These are phyloP conservation scores for Alternaria solani DNA, from an alignment of 2,329 filamentous ascomycete species.

Conservation along the genomic window DNA sequence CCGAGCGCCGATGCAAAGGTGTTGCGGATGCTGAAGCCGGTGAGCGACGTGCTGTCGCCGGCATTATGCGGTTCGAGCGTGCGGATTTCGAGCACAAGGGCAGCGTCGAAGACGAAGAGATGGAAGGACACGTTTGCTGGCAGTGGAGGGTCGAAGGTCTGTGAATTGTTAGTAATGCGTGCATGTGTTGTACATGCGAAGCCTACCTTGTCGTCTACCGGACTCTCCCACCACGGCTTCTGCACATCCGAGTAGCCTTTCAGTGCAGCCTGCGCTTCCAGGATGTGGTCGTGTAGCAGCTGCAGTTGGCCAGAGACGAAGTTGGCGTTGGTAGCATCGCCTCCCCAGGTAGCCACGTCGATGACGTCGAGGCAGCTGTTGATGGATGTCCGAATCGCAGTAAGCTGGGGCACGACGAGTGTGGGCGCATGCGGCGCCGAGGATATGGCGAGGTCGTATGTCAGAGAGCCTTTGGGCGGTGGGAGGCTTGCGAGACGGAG, in stretches of 20 bases:
- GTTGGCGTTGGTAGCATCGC: constrained; percentile 66
- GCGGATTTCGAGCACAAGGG: constrained; percentile 71
- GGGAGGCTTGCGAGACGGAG: constrained; percentile 76
- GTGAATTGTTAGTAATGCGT: constrained; percentile 11
- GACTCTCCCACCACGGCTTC: constrained; percentile 64
- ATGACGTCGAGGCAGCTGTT: constrained; percentile 85
- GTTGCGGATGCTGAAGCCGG: constrained; percentile 64
- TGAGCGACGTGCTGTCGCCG: constrained; percentile 41
- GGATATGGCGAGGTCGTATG: constrained; percentile 62
- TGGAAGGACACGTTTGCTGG: constrained; percentile 77
- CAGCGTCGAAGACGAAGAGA: constrained; percentile 62
- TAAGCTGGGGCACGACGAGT: constrained; percentile 73
- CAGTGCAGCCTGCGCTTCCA: constrained; percentile 66
- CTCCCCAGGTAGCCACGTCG: constrained; percentile 76
- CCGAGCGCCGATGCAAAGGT: constrained; percentile 60
- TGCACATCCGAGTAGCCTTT: constrained; percentile 63
- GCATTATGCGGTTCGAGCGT: constrained; percentile 64
- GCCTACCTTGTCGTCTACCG: constrained; percentile 65
- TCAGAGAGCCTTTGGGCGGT: constrained; percentile 60
- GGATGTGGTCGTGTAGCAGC: constrained; percentile 67
- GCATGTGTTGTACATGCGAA: neutral
- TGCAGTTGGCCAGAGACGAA: constrained; percentile 67
- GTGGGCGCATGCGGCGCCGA: constrained; percentile 63
- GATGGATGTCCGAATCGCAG: constrained; percentile 76
- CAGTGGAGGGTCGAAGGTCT: constrained; percentile 69